phyloP scores from a whole-genome alignment of 2,329 filamentous ascomycete species.

The Diaporthe citrichinensis region DNA sequence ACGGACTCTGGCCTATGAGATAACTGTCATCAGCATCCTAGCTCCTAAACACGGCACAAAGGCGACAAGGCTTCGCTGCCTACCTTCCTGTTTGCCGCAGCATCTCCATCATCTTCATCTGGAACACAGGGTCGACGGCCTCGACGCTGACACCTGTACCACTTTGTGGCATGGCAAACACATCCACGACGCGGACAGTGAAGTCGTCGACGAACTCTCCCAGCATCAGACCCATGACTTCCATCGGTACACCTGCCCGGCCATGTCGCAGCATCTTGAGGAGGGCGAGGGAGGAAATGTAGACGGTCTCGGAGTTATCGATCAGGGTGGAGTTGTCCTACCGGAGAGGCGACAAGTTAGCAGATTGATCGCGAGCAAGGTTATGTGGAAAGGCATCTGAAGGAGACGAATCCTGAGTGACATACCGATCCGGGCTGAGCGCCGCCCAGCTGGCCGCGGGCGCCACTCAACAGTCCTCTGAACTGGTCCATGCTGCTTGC shows the following conservation, averaged over 20 bases:
- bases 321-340: constrained; percentile 93
- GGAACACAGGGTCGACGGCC: constrained; percentile 97
- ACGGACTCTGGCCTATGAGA: constrained; percentile 87
- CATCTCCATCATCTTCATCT: constrained; percentile 99
- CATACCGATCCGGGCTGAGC: constrained; percentile 73
- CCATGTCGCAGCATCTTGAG: constrained; percentile 99
- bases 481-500: constrained; percentile 84
- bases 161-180: constrained; percentile 99
- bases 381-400: not conserved
- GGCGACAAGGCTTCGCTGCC: constrained; percentile 46
- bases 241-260: constrained; percentile 97
- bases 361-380: not conserved
- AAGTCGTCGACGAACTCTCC: constrained; percentile 99
- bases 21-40: not conserved
- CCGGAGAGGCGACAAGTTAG: constrained; percentile 39
- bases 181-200: constrained; percentile 97
- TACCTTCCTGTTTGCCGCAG: constrained; percentile 95
- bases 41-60: not conserved
- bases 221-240: constrained; percentile 99
- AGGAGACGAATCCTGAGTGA: constrained; percentile 39
- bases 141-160: constrained; percentile 98
- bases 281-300: constrained; percentile 96
- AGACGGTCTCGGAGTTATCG: constrained; percentile 99
- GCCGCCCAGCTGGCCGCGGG: constrained; percentile 77
- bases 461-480: constrained; percentile 84